Evolutionary conservation across 1,284 basidiomycete genomes (phyloP).

Genomic region (Sanghuangporus baumii): DNA sequence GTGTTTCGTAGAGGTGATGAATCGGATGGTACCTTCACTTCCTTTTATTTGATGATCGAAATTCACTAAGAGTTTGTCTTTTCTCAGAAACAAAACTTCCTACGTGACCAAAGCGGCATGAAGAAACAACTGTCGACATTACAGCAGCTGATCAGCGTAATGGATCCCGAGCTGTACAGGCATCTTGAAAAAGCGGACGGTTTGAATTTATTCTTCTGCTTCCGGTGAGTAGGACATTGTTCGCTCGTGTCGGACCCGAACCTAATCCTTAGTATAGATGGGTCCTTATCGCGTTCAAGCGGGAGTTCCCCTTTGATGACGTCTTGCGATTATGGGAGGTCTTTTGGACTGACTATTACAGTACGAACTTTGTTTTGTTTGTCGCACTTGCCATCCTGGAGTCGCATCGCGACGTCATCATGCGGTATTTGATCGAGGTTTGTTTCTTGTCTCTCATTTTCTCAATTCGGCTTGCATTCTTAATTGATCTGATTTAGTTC

Average conservation of each 20-base stretch:
- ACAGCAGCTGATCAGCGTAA: constrained; percentile 85
- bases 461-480: constrained; percentile 39
- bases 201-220: constrained; percentile 97
- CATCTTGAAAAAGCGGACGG: constrained; percentile 88
- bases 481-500: constrained; percentile 57
- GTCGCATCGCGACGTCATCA: constrained; percentile 88
- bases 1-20: constrained; percentile 95
- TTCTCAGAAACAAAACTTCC: constrained; percentile 83
- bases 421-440: constrained; percentile 89
- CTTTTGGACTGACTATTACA: constrained; percentile 92
- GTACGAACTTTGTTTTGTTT: constrained; percentile 86
- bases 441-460: constrained; percentile 22
- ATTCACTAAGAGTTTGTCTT: not conserved
- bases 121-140: constrained; percentile 86
- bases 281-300: constrained; percentile 89
- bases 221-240: constrained; percentile 53
- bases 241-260: not conserved
- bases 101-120: constrained; percentile 97
- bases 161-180: constrained; percentile 91
- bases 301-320: constrained; percentile 90
- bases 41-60: not conserved
- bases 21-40: constrained; percentile 72
- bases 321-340: constrained; percentile 93
- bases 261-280: constrained; percentile 39
- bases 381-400: constrained; percentile 91